Conservation (phyloP, 805 yeast species). For the Lachancea fermentati region DNA sequence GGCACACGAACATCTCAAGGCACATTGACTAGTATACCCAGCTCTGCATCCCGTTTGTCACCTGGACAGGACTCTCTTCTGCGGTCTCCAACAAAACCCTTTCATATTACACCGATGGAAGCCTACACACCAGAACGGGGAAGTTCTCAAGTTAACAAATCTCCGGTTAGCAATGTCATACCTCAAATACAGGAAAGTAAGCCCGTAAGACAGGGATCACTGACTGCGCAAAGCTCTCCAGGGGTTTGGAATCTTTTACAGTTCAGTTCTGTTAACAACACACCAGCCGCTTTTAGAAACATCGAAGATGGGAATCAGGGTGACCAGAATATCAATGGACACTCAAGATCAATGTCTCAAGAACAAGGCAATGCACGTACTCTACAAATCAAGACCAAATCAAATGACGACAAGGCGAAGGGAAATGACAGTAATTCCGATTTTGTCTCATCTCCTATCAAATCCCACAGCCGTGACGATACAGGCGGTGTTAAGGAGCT, state of each 20-base stretch:
- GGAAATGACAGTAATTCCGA: slow-evolving; percentile 12
- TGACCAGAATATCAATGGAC: not conserved
- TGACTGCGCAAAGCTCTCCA: slow-evolving; percentile 51
- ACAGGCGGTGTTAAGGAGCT: slow-evolving; percentile 16
- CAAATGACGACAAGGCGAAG: not conserved
- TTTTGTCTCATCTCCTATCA: slow-evolving; percentile 26
- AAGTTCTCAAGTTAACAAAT: slow-evolving; percentile 20
- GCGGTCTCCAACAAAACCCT: slow-evolving; percentile 39
- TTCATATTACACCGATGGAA: slow-evolving; percentile 47
- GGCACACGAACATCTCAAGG: slow-evolving; percentile 5
- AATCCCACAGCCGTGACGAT: slow-evolving; percentile 14
- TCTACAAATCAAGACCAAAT: slow-evolving; percentile 6
- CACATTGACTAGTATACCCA: slow-evolving; percentile 12
- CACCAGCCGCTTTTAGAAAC: slow-evolving; percentile 25
- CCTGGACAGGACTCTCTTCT: slow-evolving; percentile 23
- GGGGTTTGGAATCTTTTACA: slow-evolving; percentile 93
- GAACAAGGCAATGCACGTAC: slow-evolving; percentile 1
- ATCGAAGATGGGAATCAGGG: slow-evolving; percentile 4
- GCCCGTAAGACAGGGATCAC: slow-evolving; percentile 16
- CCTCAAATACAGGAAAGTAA: slow-evolving; percentile 3
- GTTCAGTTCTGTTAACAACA: slow-evolving; percentile 44
- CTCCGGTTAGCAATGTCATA: slow-evolving; percentile 15
- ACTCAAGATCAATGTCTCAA: not conserved
- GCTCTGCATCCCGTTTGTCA: slow-evolving; percentile 20
- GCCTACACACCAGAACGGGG: slow-evolving; percentile 65